Evolutionary conservation across 1,139 yeast genomes (phyloP).

Genomic region (Diutina catenulata): DNA sequence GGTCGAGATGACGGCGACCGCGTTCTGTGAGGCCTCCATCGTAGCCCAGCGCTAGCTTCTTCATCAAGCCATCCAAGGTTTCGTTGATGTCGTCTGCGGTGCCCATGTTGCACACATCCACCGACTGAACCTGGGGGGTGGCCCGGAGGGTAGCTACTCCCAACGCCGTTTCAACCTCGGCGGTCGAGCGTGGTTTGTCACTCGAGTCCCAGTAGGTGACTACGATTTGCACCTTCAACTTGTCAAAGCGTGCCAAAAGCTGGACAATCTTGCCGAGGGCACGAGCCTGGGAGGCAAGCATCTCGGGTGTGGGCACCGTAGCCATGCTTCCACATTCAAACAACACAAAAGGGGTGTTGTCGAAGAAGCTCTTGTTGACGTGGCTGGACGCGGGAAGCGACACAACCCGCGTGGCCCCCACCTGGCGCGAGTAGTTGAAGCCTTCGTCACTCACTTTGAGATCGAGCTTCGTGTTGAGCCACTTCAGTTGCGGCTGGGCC

Average conservation of each 20-base stretch:
- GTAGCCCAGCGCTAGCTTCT: background rate
- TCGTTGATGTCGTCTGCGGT: background rate
- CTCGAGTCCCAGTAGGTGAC: conserved; percentile 25
- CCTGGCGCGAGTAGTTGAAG: conserved; percentile 16
- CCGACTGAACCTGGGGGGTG: background rate
- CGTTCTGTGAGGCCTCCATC: background rate
- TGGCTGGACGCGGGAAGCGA: conserved; percentile 23
- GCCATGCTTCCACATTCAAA: conserved; percentile 34
- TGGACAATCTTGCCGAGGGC: conserved; percentile 28
- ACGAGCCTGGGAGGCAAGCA: conserved; percentile 22
- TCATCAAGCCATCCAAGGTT: background rate
- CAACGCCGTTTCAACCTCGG: background rate
- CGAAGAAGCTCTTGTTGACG: conserved; percentile 23
- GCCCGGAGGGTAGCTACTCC: background rate
- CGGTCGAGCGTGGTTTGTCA: background rate
- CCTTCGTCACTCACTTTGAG: conserved; percentile 19
- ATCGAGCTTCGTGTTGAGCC: conserved; percentile 32
- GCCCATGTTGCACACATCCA: background rate
- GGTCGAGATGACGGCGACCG: too few species aligned
- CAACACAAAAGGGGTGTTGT: conserved; percentile 25
- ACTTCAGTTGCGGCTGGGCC: conserved; percentile 28
- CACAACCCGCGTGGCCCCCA: conserved; percentile 6
- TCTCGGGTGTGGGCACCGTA: conserved; percentile 11
- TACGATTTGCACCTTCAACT: conserved; percentile 24
- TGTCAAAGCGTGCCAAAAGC: conserved; percentile 23